Percentiles rank a stretch among this genome's conserved stretches.
These are phyloP conservation scores for Chlamydomonas reinhardtii DNA, from an alignment of 163 green algal species.

Conservation along the genomic window DNA sequence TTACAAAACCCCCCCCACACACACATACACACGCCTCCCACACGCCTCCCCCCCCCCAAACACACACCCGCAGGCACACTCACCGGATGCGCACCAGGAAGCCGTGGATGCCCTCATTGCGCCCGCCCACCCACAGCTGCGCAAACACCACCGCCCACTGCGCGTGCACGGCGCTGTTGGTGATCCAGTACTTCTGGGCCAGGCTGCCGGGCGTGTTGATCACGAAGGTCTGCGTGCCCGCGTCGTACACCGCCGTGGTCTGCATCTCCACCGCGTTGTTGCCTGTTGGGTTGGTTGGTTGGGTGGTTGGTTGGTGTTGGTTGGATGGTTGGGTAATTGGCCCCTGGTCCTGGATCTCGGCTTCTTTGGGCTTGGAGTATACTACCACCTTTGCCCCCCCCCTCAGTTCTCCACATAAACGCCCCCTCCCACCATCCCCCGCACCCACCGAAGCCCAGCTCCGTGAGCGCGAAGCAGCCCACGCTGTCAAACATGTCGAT, in stretches of 20 bases:
- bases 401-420: background rate
- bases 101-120: constrained; percentile 90
- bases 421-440: too few species aligned
- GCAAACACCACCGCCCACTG: constrained; percentile 93
- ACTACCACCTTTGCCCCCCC: too few species aligned
- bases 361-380: too few species aligned
- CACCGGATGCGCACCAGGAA: constrained; percentile 87
- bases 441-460: constrained; percentile 91
- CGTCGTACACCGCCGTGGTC: constrained; percentile 87
- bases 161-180: constrained; percentile 89
- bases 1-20: background rate
- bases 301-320: too few species aligned
- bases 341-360: too few species aligned
- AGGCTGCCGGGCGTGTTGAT: constrained; percentile 89
- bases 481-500: constrained; percentile 80
- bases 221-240: constrained; percentile 78
- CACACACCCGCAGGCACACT: background rate
- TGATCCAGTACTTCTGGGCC: constrained; percentile 89
- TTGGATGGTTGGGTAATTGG: too few species aligned
- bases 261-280: constrained; percentile 97
- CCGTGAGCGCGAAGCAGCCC: constrained; percentile 96
- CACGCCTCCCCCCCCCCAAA: too few species aligned
- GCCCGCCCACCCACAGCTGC: constrained; percentile 78
- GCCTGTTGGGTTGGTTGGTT: constrained; percentile 19
- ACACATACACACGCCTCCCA: background rate